A percentile compares a stretch with the other conserved stretches of the same genome.
Conservation (phyloP, 768 basidiomycete genomes). For the Russula virescens region DNA sequence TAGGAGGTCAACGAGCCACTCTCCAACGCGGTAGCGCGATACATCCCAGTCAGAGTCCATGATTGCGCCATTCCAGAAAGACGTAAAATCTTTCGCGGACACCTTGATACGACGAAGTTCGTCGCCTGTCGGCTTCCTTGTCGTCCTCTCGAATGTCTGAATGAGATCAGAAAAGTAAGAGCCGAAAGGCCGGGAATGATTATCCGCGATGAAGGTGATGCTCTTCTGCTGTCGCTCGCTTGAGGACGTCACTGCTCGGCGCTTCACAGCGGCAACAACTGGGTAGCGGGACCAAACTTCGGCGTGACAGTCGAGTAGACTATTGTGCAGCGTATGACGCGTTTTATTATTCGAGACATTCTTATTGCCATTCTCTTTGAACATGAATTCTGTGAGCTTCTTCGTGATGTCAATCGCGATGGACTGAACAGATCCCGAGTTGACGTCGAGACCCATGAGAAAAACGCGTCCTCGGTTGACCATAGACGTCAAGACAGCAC, state of each 20-base stretch:
- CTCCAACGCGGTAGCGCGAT: conserved; percentile 44
- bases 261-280: conserved; percentile 9
- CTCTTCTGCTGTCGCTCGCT: conserved; percentile 32
- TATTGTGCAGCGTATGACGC: conserved; percentile 38
- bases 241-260: conserved; percentile 7
- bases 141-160: conserved; percentile 40
- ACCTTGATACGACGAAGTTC: conserved; percentile 38
- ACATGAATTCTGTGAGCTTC: conserved; percentile 50
- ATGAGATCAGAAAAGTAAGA: conserved; percentile 45
- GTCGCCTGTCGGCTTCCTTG: conserved; percentile 48
- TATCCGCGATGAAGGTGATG: conserved; percentile 42
- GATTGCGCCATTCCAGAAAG: conserved; percentile 26
- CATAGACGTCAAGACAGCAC: conserved; percentile 41
- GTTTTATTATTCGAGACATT: conserved; percentile 20
- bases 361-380: conserved; percentile 39
- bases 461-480: conserved; percentile 39
- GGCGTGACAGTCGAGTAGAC: conserved; percentile 14
- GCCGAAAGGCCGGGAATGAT: conserved; percentile 32
- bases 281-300: conserved; percentile 19
- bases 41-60: conserved; percentile 21
- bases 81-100: conserved; percentile 29
- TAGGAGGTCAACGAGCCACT: conserved; percentile 57
- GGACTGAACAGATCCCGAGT: conserved; percentile 35
- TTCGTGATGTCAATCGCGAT: conserved; percentile 47
- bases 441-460: conserved; percentile 37